Evolutionary conservation across 208 protist species (phyloP), one percentile per base, ranked within the genome.

Genomic region (Trypanosoma vivax): DNA sequence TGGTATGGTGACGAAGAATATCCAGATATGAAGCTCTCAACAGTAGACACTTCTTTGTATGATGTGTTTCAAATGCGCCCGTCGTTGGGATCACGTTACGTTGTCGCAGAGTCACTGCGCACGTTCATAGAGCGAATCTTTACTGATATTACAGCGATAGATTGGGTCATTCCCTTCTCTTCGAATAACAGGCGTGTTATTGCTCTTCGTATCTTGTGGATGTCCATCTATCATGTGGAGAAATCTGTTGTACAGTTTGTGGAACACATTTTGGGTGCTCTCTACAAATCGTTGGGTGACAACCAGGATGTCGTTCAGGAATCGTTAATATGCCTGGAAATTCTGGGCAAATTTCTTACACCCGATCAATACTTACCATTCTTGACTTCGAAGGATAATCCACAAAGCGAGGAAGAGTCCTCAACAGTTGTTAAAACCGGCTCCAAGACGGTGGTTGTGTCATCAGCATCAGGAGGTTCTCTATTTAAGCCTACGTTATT

Each of bases 1-100:
- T 95, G 88, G 88, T 95, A 95, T 67, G 88, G 66, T 14, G 88
- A 95, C 58, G 88, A 92, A 40, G 83, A 88, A 35, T 91, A 95
- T 54, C 81, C 83, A 9, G 53, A 79, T 51, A 88, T 94, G 79
- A 56, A 27, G 0, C 49, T 80, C 4, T 21, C 29, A 6, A 68
- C 53, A 16, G 38, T 75, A 37, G 49, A 62, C 35, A 28, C 21
- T 49, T 39, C 60, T 16, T 21, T 57, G 10, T 76, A 73, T 52
- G 50, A 60, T 46, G 33, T 89, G 37, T 56, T 95, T n/a, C 13
- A 50, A n/a, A 23, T 14, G 2, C 71, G 88, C 0, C 88, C 88
- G 0, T 65, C 74, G 9, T 62, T 95, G 13, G 88, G 88, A 3
- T 41, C 70, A n/a, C 77, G 88, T 31, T 85, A 85, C 62, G 83